Evolutionary conservation across 768 basidiomycete species (phyloP), one percentile per base, ranked within the genome.

Genomic region (Russula abietina): DNA sequence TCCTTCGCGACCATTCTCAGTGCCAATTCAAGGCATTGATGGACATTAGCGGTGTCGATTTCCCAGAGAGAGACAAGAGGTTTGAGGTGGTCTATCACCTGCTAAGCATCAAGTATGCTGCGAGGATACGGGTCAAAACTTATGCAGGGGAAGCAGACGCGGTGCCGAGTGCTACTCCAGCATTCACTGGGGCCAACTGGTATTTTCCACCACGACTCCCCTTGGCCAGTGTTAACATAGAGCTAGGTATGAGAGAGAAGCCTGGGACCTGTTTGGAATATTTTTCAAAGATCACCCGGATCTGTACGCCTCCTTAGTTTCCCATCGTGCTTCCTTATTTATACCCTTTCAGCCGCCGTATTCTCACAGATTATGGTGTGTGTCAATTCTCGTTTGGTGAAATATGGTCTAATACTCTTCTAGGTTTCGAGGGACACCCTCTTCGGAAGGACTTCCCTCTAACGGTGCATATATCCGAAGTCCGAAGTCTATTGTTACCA

Each of bases 61-160:
- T 87, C 72, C 96, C 97, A 1, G 91, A 95, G 73, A 80, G 91
- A 67, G 85, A 89, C 69, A 90, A 93, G 74, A 83, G 97, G 65
- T 98, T 98, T 73, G 97, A 98, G 78, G 86, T 98, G 60, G 94
- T 97, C 17, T 99, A 99, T 76, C 90, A 98, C 77, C 77, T 99
- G 61, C 78, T 99, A 64, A 94, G 91, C 71, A 73, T 93, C 68
- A 76, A 77, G 61, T 81, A 89, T 71, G 87, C 84, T 62, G 89
- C 90, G 51, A 80, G 97, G 67, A 91, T 99, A 71, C 80, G 97
- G 61, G 93, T 99, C 67, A 99, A 99, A 82, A 98, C 97, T 0
- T 98, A 95, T 72, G 92, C 93, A 62, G 89, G 89, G 64, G 97
- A 99, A 76, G 87, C 88, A 12, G 89, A 94, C 69, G 84, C 89